A percentile compares a stretch with the other conserved stretches of the same genome.
Conservation (phyloP, 2,329 filamentous ascomycete species). For the Pyrenophora graminea region DNA sequence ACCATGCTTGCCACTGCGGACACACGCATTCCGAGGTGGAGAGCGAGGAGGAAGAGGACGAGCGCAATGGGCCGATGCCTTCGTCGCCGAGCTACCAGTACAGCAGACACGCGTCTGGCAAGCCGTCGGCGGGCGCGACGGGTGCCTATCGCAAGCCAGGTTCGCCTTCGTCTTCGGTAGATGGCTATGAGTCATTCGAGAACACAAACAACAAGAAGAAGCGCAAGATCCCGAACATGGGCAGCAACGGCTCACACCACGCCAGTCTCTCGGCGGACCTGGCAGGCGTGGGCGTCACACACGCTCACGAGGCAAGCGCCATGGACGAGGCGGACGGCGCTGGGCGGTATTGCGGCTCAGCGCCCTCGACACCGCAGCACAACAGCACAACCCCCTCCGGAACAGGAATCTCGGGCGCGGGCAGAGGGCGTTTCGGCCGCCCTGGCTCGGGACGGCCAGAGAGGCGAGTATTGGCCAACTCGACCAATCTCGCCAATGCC, state of each 20-base stretch:
- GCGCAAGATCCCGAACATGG: constrained; percentile 91
- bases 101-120: constrained; percentile 36
- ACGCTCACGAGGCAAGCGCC: constrained; percentile 50
- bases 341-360: constrained; percentile 62
- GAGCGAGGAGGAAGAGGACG: constrained; percentile 62
- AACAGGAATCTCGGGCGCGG: constrained; percentile 80
- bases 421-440: constrained; percentile 81
- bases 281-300: constrained; percentile 64
- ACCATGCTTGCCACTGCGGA: constrained; percentile 53
- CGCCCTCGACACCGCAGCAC: constrained; percentile 57
- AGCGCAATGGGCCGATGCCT: constrained; percentile 48
- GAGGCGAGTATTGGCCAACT: constrained; percentile 50
- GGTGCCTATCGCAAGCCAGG: constrained; percentile 50
- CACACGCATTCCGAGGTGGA: constrained; percentile 57
- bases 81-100: constrained; percentile 48
- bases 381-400: constrained; percentile 44
- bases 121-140: constrained; percentile 31
- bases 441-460: constrained; percentile 49
- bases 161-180: constrained; percentile 70
- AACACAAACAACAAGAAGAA: constrained; percentile 99
- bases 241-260: constrained; percentile 66
- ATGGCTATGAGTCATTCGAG: constrained; percentile 96
- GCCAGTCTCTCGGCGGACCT: constrained; percentile 64
- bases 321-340: constrained; percentile 52
- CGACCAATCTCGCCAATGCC: constrained; percentile 50